phyloP scores from a whole-genome alignment of 2,329 filamentous ascomycete species.

The Cryphonectria naterciae region DNA sequence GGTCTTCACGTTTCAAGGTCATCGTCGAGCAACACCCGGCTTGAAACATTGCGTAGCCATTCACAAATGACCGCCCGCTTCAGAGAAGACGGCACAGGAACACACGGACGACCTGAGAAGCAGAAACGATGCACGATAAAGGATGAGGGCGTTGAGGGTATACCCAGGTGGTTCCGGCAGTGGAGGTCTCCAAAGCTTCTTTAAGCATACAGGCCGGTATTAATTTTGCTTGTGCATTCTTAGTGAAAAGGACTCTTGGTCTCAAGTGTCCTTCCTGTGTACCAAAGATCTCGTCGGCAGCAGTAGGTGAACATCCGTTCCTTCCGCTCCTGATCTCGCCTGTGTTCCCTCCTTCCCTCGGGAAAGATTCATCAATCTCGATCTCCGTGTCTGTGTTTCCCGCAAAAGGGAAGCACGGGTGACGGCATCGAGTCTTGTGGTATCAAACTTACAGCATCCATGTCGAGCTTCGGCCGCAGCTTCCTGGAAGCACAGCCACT shows the following conservation, averaged over 20 bases:
- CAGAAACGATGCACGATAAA: not conserved
- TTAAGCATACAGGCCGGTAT: not conserved
- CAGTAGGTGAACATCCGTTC: not conserved
- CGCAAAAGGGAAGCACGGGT: not conserved
- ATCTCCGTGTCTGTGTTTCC: not conserved
- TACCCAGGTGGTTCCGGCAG: not conserved
- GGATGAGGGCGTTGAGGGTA: not conserved
- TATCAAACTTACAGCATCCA: not conserved
- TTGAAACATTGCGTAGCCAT: not conserved
- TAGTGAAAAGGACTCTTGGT: too few relatives aligned
- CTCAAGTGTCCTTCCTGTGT: too few relatives aligned
- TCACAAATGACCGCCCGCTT: not conserved
- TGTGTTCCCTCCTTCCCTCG: not conserved
- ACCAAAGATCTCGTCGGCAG: not conserved
- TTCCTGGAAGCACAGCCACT: not conserved
- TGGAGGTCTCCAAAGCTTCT: not conserved
- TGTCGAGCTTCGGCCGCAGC: not conserved
- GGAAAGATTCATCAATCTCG: not conserved
- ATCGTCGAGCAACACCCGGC: slow-evolving; percentile 1
- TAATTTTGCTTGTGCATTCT: too few relatives aligned
- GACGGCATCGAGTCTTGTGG: slow-evolving; percentile 7
- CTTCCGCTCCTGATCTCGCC: not conserved
- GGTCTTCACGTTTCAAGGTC: not conserved
- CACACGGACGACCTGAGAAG: not conserved
- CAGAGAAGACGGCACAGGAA: too few relatives aligned